These are phyloP conservation scores for Pseudogymnoascus sp. DNA, from an alignment of 2,329 filamentous ascomycete species.

Conservation along the genomic window DNA sequence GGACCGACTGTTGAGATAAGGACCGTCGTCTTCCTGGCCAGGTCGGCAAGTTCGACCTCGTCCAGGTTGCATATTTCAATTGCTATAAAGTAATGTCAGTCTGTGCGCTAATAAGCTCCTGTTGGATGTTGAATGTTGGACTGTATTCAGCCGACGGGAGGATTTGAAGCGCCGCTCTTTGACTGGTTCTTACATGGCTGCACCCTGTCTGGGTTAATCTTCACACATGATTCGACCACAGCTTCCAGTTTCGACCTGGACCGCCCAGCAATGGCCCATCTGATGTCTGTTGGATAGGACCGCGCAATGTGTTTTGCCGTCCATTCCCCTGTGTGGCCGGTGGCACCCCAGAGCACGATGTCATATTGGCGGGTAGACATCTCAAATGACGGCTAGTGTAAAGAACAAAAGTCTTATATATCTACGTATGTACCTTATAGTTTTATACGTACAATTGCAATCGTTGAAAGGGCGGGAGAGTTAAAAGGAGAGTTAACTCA, in stretches of 20 bases:
- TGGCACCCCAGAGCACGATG: slow-evolving; percentile 58
- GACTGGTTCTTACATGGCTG: slow-evolving; percentile 52
- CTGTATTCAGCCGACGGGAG: neutral
- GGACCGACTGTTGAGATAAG: slow-evolving; percentile 54
- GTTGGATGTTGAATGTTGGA: too few species aligned
- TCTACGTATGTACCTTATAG: neutral
- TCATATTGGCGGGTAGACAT: slow-evolving; percentile 44
- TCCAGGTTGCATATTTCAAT: slow-evolving; percentile 47
- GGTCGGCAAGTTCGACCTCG: slow-evolving; percentile 37
- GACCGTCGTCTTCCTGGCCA: slow-evolving; percentile 50
- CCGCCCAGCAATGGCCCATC: slow-evolving; percentile 82
- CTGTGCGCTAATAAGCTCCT: neutral
- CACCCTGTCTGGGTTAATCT: slow-evolving; percentile 59
- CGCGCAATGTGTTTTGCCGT: slow-evolving; percentile 68
- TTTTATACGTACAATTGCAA: slow-evolving; percentile 7
- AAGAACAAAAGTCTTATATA: neutral
- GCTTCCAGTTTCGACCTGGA: slow-evolving; percentile 66
- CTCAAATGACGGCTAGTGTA: neutral
- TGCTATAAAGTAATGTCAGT: slow-evolving; percentile 28
- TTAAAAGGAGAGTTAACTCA: neutral
- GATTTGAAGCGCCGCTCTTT: neutral
- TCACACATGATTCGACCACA: slow-evolving; percentile 59
- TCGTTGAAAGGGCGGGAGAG: neutral
- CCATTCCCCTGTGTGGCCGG: slow-evolving; percentile 76
- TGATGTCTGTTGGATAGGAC: slow-evolving; percentile 65